Conservation (phyloP, 2,329 filamentous ascomycete species). For the Trichothecium sympodiale region DNA sequence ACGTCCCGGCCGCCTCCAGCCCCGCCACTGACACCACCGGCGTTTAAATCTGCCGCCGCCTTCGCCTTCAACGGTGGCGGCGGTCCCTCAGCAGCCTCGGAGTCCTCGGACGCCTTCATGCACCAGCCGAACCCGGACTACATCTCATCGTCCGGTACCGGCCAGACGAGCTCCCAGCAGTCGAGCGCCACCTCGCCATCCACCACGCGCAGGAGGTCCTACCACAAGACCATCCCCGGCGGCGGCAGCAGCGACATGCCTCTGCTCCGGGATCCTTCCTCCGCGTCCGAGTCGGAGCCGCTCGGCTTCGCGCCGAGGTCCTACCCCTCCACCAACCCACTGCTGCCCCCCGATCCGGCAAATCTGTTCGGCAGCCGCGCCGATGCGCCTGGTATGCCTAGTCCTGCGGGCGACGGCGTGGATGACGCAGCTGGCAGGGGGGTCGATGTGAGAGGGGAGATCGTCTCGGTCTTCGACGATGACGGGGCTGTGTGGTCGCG, state of each 20-base stretch:
- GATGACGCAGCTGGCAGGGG: constrained; percentile 16
- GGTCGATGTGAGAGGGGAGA: constrained; percentile 37
- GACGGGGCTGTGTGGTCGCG: constrained; percentile 41
- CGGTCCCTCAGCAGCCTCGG: constrained; percentile 5
- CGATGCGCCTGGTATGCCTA: constrained; percentile 9
- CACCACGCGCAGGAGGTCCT: too few relatives aligned
- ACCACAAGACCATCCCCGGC: too few relatives aligned
- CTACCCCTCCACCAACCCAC: constrained; percentile 35
- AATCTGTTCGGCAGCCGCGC: constrained; percentile 5
- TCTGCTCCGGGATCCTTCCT: too few relatives aligned
- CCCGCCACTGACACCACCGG: constrained; percentile 37
- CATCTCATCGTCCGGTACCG: too few relatives aligned
- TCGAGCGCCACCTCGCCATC: too few relatives aligned
- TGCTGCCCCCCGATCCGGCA: constrained; percentile 36
- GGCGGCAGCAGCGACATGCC: too few relatives aligned
- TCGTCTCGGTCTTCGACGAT: constrained; percentile 35
- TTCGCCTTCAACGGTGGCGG: constrained; percentile 28
- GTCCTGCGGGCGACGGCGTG: constrained; percentile 8
- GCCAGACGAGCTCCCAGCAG: too few relatives aligned
- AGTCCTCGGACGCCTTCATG: constrained; percentile 28
- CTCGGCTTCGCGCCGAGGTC: constrained; percentile 33
- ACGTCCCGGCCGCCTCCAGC: constrained; percentile 28
- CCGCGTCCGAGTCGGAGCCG: constrained; percentile 11
- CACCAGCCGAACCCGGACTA: constrained; percentile 37
- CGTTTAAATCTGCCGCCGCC: constrained; percentile 26